Evolutionary conservation across 192 early-diverging fungal genomes (phyloP), one percentile per base, ranked within the genome.

Genomic region (Jimgerdemannia lactiflua): DNA sequence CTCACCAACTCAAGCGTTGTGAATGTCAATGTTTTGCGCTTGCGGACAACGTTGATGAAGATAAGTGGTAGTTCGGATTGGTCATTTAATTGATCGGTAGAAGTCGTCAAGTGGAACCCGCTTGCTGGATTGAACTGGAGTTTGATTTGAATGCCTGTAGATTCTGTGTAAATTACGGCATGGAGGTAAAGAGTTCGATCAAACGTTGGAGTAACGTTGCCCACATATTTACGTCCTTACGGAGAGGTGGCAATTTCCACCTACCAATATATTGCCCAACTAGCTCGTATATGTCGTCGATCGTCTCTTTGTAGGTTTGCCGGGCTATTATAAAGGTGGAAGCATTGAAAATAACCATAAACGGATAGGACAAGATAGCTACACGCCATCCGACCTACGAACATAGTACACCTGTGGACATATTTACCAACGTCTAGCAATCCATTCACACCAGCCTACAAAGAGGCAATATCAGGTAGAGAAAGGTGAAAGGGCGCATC

Each of bases 361-460:
- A 14, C 0, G 8, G 49, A 54, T 7, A 11, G 49, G 14, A 59
- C 49, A 14, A 59, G 14, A 59, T 6, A 70, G 39, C 19, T 68
- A 42, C 39, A 17, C 4, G 9, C 39, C 7, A 70, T 65, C 68
- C 11, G 19, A 17, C 11, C 40, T 64, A 65, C 44, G 42, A 63
- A 14, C 2, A 19, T 11, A 7, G 42, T 67, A 4, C 10, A n/a
- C 42, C 9, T 39, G 42, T 8, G 42, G 4, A 40, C 67, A 9
- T 68, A 78, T 84, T 79, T 88, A 82, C 90, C 91, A 42, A 97
- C 92, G 78, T 98, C 96, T 20, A 98, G 87, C 43, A 97, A 86
- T 2, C 94, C 92, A 77, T 93, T 95, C 14, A 92, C 86, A 3
- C 94, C 92, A 29, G 92, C 87, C 88, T 90, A 67, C 59, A 66